Evolutionary conservation across 768 basidiomycete genomes (phyloP), one percentile per base, ranked within the genome.

Genomic region (Rhizopogon salebrosus): DNA sequence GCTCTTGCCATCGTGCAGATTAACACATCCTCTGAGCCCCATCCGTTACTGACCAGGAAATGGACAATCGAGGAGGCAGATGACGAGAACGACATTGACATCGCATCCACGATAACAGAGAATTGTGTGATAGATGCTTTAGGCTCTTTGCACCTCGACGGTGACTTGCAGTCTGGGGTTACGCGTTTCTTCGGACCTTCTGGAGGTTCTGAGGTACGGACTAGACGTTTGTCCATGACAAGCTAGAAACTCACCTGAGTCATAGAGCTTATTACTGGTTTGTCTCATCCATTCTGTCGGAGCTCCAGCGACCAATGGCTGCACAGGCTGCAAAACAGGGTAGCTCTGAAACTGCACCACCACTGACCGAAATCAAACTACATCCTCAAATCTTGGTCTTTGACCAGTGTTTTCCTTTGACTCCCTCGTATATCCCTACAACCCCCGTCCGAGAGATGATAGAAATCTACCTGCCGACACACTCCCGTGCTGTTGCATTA

Each of bases 1-100:
- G 80, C 79, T 16, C 61, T 82, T 18, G 75, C 75, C 22, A 78
- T 79, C 27, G 61, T 75, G 20, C 73, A 80, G 46, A 58, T 68
- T 23, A 61, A 66, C n/a, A 62, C 70, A 41, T 72, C 75, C 18
- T 59, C 67, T 52, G 57, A 69, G 48, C 64, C 69, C 1, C 77
- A 80, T 55, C 79, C 78, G 1, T 60, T 78, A n/a, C 69, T 80
- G 7, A 27, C 51, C n/a, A 54, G 56, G 10, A 54, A 54, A 36
- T 48, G 52, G 39, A 6, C 59, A 23, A 24, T 58, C 3, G 61
- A 64, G n/a, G 64, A 62, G 6, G 67, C 70, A 8, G 72, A 73
- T 26, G 24, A 31, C 2, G 71, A 68, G 24, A 64, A 67, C 2
- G 42, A 45, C 27, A 49, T 41, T 11, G 43, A 52, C 23, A 42